Conservation (phyloP, 495 filamentous ascomycete genomes). For the Clohesyomyces aquaticus region DNA sequence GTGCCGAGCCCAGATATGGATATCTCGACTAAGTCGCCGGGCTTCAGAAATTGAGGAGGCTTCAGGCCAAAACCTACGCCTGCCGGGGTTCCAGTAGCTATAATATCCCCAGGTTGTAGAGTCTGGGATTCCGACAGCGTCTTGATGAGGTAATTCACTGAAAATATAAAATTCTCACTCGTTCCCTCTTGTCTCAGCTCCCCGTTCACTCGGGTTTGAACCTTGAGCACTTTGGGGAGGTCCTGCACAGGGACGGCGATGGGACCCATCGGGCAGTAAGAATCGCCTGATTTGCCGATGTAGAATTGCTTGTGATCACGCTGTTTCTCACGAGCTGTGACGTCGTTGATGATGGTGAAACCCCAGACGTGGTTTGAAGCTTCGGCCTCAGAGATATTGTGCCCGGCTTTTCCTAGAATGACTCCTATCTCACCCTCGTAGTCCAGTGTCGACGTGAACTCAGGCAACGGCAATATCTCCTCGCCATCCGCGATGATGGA, state of each 20-base stretch:
- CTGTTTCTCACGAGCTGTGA: conserved; percentile 60
- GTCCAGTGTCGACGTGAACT: conserved; percentile 56
- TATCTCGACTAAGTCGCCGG: conserved; percentile 52
- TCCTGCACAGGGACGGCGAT: conserved; percentile 55
- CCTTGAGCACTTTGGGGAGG: conserved; percentile 48
- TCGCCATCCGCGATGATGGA: conserved; percentile 53
- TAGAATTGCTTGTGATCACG: conserved; percentile 63
- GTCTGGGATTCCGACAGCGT: conserved; percentile 54
- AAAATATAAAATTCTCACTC: conserved; percentile 54
- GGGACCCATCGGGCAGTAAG: conserved; percentile 61
- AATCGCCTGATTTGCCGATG: conserved; percentile 60
- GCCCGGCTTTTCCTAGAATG: conserved; percentile 57
- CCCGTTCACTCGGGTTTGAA: conserved; percentile 55
- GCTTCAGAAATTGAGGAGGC: conserved; percentile 53
- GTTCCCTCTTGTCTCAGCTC: conserved; percentile 51
- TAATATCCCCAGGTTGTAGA: conserved; percentile 52
- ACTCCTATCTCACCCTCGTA: conserved; percentile 64
- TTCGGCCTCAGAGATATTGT: conserved; percentile 51
- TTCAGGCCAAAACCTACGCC: conserved; percentile 57
- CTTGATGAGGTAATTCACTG: conserved; percentile 50
- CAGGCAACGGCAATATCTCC: conserved; percentile 53
- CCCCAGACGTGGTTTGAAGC: conserved; percentile 60
- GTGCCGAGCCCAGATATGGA: conserved; percentile 53
- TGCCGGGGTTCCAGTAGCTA: conserved; percentile 57
- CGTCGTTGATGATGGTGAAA: conserved; percentile 60